Evolutionary conservation across 2,329 filamentous ascomycete genomes (phyloP).

Genomic region (Epichloe glyceriae): DNA sequence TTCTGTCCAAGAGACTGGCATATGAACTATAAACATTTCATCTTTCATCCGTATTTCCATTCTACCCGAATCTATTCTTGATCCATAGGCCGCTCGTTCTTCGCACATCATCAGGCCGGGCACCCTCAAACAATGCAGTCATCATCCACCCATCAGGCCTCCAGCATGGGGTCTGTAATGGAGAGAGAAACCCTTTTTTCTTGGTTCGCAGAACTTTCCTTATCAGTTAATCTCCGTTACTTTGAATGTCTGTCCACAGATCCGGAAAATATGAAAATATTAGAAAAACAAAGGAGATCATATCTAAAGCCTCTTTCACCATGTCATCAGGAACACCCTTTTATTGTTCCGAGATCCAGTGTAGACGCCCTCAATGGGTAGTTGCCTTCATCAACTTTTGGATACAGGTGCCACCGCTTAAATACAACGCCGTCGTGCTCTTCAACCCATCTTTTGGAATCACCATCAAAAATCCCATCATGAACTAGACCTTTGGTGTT

Average conservation of each 20-base stretch:
- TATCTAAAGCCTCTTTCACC: conserved; percentile 4
- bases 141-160: conserved; percentile 16
- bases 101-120: conserved; percentile 8
- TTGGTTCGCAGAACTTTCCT: conserved; percentile 20
- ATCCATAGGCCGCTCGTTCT: conserved; percentile 16
- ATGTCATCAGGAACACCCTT: conserved; percentile 1
- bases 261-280: conserved; percentile 9
- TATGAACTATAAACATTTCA: no score
- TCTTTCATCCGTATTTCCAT: conserved; percentile 15
- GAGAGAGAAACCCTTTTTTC: conserved; percentile 10
- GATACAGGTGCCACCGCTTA: conserved; percentile 5
- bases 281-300: conserved; percentile 10
- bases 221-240: conserved; percentile 13
- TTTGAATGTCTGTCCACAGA: conserved; percentile 19
- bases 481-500: neutral
- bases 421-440: conserved; percentile 5
- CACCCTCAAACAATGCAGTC: conserved; percentile 10
- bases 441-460: conserved; percentile 3
- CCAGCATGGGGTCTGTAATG: conserved; percentile 13
- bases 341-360: conserved; percentile 2
- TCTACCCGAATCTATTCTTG: conserved; percentile 26
- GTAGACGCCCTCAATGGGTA: conserved; percentile 2
- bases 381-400: conserved; percentile 2
- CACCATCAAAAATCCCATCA: neutral
- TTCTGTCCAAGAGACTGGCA: no score